Conservation (phyloP, 164 flowering plant genomes). For the Houttuynia cordata region DNA sequence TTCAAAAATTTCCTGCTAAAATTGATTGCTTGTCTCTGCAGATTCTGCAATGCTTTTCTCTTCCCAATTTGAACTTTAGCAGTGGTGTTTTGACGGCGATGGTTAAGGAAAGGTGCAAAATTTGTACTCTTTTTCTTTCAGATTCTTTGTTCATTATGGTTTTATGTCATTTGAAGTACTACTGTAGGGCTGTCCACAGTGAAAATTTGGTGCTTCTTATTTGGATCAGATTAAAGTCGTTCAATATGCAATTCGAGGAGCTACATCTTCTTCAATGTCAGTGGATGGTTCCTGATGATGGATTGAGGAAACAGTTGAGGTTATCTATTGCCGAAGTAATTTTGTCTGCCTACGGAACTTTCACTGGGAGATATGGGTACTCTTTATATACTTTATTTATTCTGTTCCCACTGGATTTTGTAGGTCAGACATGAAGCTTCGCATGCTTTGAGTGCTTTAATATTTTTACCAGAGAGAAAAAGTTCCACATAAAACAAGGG, state of each 20-base stretch:
- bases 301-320: conserved; percentile 80
- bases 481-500: too few species aligned
- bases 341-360: conserved; percentile 90
- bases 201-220: background rate
- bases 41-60: conserved; percentile 70
- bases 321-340: conserved; percentile 94
- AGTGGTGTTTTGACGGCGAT: conserved; percentile 68
- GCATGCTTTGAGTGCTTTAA: too few species aligned
- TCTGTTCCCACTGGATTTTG: too few species aligned
- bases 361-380: conserved; percentile 75
- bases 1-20: too few species aligned
- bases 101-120: conserved; percentile 61
- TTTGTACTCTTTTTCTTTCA: background rate
- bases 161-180: background rate
- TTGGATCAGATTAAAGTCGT: conserved; percentile 53
- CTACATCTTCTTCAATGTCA: conserved; percentile 92
- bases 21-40: conserved; percentile 16
- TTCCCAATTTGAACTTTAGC: conserved; percentile 48
- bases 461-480: too few species aligned
- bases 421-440: too few species aligned
- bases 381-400: conserved; percentile 2
- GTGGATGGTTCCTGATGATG: conserved; percentile 96
- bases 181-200: background rate
- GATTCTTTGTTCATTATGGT: too few species aligned
- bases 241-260: conserved; percentile 83